Evolutionary conservation across 768 basidiomycete species (phyloP), one percentile per base, ranked within the genome.

Genomic region (Leccinum rimulosum): DNA sequence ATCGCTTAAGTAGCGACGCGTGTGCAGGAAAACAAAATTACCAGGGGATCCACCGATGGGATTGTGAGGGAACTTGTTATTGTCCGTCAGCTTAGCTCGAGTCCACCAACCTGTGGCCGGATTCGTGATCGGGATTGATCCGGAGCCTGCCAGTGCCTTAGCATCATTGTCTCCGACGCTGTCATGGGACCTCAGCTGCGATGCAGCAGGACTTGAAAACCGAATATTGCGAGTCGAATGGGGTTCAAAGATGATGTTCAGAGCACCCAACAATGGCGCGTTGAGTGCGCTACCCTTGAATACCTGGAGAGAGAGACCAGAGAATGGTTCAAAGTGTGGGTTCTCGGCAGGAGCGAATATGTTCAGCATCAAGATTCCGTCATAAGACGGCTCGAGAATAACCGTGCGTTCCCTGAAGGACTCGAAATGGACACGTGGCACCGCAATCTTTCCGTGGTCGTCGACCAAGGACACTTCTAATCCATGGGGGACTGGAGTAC

Each of bases 71-170:
- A 62, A 62, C 12, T 45, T 40, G 19, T 62, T 59, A 5, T 2
- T 33, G 31, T 56, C 54, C 0, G 1, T 14, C 31, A 40, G 4
- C 3, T 0, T 0, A 5, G 52, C 31, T 30, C 61, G 33, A 50
- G 55, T 59, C 61, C 61, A 62, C 61, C 61, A 62, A 2, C 61
- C 61, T 3, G 61, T 62, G 14, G 58, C 54, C 17, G 61, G 61
- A 22, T 27, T 62, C 35, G 61, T 62, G 15, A 43, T 11, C 9
- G 61, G 58, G 6, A 62, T 60, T 6, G 58, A 9, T 49, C 48
- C 48, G 7, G 48, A 4, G 11, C 14, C 9, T 27, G 12, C 27
- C 15, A 27, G 48, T 49, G 48, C 12, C 7, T 49, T 36, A 19
- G 35, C 7, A 6, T 3, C n/a, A 7, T n/a, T 25, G 5, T 30